A percentile compares a stretch with the other conserved stretches of the same genome.
Conservation (phyloP, 1,284 basidiomycete genomes). For the Stereum hirsutum region DNA sequence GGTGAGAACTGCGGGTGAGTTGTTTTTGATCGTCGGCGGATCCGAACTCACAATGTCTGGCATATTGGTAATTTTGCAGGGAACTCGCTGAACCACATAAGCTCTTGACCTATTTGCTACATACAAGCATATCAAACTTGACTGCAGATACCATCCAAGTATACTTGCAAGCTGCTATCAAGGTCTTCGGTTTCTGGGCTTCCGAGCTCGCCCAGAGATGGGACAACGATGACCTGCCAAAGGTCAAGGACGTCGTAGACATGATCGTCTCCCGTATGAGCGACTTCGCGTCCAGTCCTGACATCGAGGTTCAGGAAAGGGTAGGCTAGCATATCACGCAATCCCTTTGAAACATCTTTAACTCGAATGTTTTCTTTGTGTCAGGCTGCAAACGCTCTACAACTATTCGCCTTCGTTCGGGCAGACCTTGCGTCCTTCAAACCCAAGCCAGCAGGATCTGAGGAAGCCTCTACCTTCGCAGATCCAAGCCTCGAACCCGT, state of each 20-base stretch:
- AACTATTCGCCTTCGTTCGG: constrained; percentile 75
- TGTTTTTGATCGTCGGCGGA: background rate
- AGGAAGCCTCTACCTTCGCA: constrained; percentile 22
- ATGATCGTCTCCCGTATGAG: constrained; percentile 46
- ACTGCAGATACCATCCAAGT: constrained; percentile 58
- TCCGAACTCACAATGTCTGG: constrained; percentile 5
- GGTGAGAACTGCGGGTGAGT: constrained; percentile 85
- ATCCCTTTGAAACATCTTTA: background rate
- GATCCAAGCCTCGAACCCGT: constrained; percentile 34
- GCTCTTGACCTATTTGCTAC: constrained; percentile 59
- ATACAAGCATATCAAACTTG: constrained; percentile 43
- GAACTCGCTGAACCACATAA: constrained; percentile 66
- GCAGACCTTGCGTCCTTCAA: constrained; percentile 65
- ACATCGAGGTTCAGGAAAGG: constrained; percentile 90
- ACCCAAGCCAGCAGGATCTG: constrained; percentile 30
- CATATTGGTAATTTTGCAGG: constrained; percentile 25
- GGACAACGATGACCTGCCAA: constrained; percentile 58
- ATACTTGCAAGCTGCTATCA: constrained; percentile 78
- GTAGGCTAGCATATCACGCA: constrained; percentile 34
- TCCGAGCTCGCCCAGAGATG: constrained; percentile 68
- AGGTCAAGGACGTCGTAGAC: constrained; percentile 53
- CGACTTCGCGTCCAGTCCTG: constrained; percentile 45
- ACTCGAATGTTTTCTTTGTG: background rate
- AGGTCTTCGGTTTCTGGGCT: constrained; percentile 84
- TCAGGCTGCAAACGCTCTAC: constrained; percentile 75